Conservation (phyloP, 2,329 filamentous ascomycete species). For the Diaporthe sp. region DNA sequence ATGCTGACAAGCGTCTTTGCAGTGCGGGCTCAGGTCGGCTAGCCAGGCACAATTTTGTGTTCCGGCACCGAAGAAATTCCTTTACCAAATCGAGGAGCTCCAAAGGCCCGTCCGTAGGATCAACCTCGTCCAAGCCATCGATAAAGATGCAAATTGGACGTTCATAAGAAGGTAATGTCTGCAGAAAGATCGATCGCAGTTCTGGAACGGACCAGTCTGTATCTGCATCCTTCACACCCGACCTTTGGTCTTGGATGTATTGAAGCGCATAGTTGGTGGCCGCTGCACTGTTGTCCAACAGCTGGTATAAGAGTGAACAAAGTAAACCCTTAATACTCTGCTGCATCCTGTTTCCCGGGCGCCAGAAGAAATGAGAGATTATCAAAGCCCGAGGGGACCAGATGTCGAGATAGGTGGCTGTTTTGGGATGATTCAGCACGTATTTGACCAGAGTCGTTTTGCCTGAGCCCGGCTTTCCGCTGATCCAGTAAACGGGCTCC, state of each 20-base stretch:
- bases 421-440: slow-evolving; percentile 42
- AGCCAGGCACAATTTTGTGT: slow-evolving; percentile 7
- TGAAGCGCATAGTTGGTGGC: not conserved
- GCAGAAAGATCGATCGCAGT: not conserved
- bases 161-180: not conserved
- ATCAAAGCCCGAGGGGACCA: slow-evolving; percentile 44
- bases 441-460: slow-evolving; percentile 53
- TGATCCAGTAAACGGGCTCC: slow-evolving; percentile 48
- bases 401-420: slow-evolving; percentile 38
- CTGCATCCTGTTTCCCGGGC: slow-evolving; percentile 47
- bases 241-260: not conserved
- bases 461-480: slow-evolving; percentile 51
- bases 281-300: slow-evolving; percentile 23
- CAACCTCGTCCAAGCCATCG: slow-evolving; percentile 34
- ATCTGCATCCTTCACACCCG: slow-evolving; percentile 14
- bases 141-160: slow-evolving; percentile 42
- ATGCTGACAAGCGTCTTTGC: not conserved
- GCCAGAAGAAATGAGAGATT: slow-evolving; percentile 51
- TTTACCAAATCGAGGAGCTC: not conserved
- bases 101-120: not conserved
- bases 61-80: not conserved
- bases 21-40: slow-evolving; percentile 26
- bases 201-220: slow-evolving; percentile 42
- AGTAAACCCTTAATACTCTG: slow-evolving; percentile 47
- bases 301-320: slow-evolving; percentile 45